Percentiles rank a stretch among this genome's conserved stretches.
phyloP scores from a whole-genome alignment of 31 red algal species.

The Endocladia muricata region DNA sequence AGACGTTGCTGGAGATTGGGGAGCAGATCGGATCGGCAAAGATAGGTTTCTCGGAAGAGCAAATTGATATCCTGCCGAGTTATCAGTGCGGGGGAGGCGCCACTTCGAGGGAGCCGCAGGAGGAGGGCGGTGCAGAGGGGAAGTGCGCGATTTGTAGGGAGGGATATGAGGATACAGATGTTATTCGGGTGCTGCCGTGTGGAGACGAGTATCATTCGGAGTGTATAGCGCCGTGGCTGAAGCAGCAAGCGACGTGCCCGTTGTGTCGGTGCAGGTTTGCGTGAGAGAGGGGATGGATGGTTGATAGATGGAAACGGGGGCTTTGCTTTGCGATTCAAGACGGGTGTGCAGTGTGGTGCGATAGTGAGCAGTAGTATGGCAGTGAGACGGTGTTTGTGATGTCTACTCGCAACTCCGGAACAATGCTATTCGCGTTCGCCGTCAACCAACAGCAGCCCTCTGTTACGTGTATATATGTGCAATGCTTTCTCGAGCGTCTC shows the following conservation, averaged over 20 bases:
- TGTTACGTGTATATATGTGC: neutral
- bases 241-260: slow-evolving; percentile 58
- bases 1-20: slow-evolving; percentile 49
- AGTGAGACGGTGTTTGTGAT: neutral
- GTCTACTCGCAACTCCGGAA: neutral
- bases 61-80: slow-evolving; percentile 55
- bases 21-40: slow-evolving; percentile 49
- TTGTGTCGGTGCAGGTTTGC: slow-evolving; percentile 67
- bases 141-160: slow-evolving; percentile 72
- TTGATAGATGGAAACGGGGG: too few species aligned
- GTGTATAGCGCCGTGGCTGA: slow-evolving; percentile 65
- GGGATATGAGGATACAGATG: slow-evolving; percentile 8
- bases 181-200: slow-evolving; percentile 60
- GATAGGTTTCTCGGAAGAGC: slow-evolving; percentile 46
- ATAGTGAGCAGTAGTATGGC: neutral
- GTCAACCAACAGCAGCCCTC: neutral
- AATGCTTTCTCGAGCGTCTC: too few species aligned
- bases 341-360: neutral
- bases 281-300: too few species aligned
- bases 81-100: slow-evolving; percentile 2
- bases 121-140: slow-evolving; percentile 9
- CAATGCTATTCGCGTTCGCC: neutral
- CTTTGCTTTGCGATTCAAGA: neutral
- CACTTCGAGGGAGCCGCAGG: neutral
- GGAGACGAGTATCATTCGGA: slow-evolving; percentile 67